These are phyloP conservation scores for Aleurites moluccanus DNA, from an alignment of 441 rosid genomes.

Conservation along the genomic window DNA sequence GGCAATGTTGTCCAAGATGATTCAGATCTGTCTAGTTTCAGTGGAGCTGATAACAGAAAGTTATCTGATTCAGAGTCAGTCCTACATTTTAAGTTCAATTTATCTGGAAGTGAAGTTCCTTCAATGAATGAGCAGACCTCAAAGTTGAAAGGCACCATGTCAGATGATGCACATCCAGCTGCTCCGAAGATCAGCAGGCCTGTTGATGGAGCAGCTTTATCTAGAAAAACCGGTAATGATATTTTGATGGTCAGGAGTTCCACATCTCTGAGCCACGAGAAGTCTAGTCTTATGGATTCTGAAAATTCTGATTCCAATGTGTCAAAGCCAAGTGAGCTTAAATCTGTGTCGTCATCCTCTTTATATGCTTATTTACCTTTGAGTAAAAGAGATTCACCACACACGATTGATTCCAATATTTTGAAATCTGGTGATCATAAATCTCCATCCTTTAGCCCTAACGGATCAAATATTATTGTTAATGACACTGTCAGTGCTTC, in stretches of 20 bases:
- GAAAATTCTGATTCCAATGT: conserved; percentile 20
- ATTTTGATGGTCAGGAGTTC: conserved; percentile 23
- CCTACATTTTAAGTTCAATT: conserved; percentile 43
- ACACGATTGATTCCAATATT: conserved; percentile 16
- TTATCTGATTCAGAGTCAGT: conserved; percentile 39
- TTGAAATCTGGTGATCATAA: conserved; percentile 7
- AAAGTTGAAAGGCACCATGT: conserved; percentile 13
- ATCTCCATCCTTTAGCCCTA: conserved; percentile 25
- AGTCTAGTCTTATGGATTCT: conserved; percentile 25
- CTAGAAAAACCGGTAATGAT: conserved; percentile 22
- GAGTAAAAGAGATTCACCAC: neutral
- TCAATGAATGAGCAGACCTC: conserved; percentile 22
- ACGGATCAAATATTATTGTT: conserved; percentile 34
- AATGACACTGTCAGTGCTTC: conserved; percentile 22
- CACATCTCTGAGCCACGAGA: conserved; percentile 28
- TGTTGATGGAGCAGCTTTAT: conserved; percentile 21
- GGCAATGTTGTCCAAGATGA: conserved; percentile 31
- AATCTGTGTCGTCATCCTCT: conserved; percentile 18
- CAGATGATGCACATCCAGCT: conserved; percentile 30
- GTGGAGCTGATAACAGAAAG: conserved; percentile 24
- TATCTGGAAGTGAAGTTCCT: conserved; percentile 34
- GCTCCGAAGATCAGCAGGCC: conserved; percentile 21
- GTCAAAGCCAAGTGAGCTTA: conserved; percentile 14
- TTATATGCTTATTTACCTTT: neutral
- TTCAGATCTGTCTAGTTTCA: too few species aligned